Conservation (phyloP, 306 rosid genomes). For the Canavalia gladiata region DNA sequence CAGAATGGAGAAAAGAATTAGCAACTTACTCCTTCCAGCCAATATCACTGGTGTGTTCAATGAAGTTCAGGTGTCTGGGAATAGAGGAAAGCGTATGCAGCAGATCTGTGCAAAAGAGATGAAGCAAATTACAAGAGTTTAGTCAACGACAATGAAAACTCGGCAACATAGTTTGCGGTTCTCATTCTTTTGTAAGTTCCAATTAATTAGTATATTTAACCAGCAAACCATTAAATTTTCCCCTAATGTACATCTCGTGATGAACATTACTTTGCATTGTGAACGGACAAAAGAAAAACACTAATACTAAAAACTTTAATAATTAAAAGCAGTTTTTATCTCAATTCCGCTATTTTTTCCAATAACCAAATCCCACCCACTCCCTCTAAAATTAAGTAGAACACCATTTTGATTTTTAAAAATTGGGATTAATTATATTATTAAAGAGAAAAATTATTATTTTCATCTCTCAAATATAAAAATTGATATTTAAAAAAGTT, state of each 20-base stretch:
- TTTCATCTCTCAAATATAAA: too few relatives aligned
- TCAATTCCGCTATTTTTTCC: neutral
- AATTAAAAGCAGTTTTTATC: neutral
- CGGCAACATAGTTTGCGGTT: neutral
- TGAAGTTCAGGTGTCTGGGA: slow-evolving; percentile 73
- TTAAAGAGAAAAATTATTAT: too few relatives aligned
- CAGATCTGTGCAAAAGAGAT: slow-evolving; percentile 61
- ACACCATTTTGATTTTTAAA: too few relatives aligned
- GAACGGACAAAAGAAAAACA: too few relatives aligned
- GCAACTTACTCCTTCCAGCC: slow-evolving; percentile 85
- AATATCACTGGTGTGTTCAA: slow-evolving; percentile 53
- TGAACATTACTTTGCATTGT: neutral
- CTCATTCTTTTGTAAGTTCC: neutral
- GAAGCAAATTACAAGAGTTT: neutral
- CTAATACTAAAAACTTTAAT: neutral
- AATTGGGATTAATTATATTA: too few relatives aligned
- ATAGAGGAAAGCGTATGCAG: slow-evolving; percentile 72
- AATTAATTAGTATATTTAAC: neutral
- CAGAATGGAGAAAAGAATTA: slow-evolving; percentile 28
- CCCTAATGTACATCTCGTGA: neutral
- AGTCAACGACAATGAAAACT: slow-evolving; percentile 16
- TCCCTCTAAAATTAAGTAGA: neutral
- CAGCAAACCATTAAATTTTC: neutral
- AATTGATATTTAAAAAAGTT: too few relatives aligned
- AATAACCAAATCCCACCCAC: neutral